Evolutionary conservation across 169 alveolate species (phyloP), one percentile per base, ranked within the genome.

Genomic region (Plasmodium ovale): DNA sequence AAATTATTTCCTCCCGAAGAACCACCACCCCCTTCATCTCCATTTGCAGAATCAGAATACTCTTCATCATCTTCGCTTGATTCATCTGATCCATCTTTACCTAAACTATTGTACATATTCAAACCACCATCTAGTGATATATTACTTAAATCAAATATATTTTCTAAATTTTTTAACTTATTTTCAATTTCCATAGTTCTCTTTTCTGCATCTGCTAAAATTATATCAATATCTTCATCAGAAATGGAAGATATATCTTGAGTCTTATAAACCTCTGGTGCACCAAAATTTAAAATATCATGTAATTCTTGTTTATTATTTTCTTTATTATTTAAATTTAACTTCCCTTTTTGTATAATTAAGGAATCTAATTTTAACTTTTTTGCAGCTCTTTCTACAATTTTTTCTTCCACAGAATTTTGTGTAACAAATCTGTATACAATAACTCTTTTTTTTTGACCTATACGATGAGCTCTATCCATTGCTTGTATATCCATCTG

Each of bases 401-500:
- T 97, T 89, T 97, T 98, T 89, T 98, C 99, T 92, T 98, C 99
- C n/a, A 98, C 96, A 0, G 99, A 97, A 92, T 97, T 96, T 77
- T 98, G 98, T 51, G 98, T 98, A 31, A 97, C 97, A 87, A 98
- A 91, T 62, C 99, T 92, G 91, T 97, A 98, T 0, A 98, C 99
- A 82, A 96, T 95, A 7, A 98, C 99, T 33, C 98, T 95, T 84
- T 96, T 98, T 68, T 97, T 97, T 91, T 98, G 99, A 9, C 99
- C 99, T 53, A 98, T 98, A 79, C 99, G 94, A 91, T 98, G 99
- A 23, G 99, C 99, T 74, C 99, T 92, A 88, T 97, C 99, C 96
- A 97, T 97, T 25, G 99, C 99, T 79, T 98, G 98, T 14, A 98
- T 94, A 88, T 98, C 99, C 71, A 97, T 97, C 89, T 98, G 98